Percentiles rank a stretch among this genome's conserved stretches.
Conservation (phyloP, 2,329 filamentous ascomycete genomes). For the Cyphellophora attinorum region DNA sequence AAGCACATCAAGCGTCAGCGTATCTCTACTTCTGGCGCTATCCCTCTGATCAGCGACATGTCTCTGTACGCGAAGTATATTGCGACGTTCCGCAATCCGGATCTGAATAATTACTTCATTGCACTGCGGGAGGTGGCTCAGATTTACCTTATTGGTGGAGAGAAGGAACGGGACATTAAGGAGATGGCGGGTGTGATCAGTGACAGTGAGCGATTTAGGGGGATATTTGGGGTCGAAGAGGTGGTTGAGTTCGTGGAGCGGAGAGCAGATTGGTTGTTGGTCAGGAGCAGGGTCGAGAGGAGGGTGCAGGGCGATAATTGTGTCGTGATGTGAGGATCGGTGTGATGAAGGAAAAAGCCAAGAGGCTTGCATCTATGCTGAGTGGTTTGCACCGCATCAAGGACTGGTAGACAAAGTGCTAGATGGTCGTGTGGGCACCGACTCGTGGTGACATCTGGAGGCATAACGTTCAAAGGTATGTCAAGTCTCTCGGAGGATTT, state of each 20-base stretch:
- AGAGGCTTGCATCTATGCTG: too few relatives aligned
- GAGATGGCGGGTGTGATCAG: constrained; percentile 94
- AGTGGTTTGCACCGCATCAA: too few relatives aligned
- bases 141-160: constrained; percentile 83
- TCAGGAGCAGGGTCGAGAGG: constrained; percentile 80
- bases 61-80: constrained; percentile 87
- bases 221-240: constrained; percentile 90
- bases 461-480: too few relatives aligned
- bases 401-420: too few relatives aligned
- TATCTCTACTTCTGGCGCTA: constrained; percentile 76
- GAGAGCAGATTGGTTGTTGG: constrained; percentile 87
- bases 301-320: constrained; percentile 97
- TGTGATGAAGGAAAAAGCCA: too few relatives aligned
- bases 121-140: constrained; percentile 87
- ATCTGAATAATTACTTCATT: constrained; percentile 80
- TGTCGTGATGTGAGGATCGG: constrained; percentile 55
- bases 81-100: constrained; percentile 67
- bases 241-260: constrained; percentile 95
- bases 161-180: constrained; percentile 57
- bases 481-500: too few relatives aligned
- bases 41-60: constrained; percentile 93
- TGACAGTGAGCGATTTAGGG: constrained; percentile 78
- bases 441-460: too few relatives aligned
- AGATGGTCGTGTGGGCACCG: too few relatives aligned
- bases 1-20: constrained; percentile 97